phyloP scores from a whole-genome alignment of 2,329 filamentous ascomycete species.

The Domatiomyces globalis region DNA sequence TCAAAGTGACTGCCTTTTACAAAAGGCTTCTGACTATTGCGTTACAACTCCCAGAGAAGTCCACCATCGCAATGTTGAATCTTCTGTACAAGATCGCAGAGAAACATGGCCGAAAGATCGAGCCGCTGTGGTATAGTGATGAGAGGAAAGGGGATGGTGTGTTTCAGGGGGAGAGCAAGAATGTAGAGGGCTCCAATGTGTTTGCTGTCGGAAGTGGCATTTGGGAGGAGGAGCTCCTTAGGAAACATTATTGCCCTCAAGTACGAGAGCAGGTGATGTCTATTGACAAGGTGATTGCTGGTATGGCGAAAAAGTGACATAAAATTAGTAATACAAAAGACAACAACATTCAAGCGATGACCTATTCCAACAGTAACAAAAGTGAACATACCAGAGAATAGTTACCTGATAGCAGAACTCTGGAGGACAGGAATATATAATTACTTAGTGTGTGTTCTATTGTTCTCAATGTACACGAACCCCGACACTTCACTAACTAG shows the following conservation, averaged over 20 bases:
- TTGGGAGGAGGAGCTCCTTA: constrained; percentile 84
- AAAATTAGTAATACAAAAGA: too few species aligned
- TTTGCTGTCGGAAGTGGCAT: constrained; percentile 60
- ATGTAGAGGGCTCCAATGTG: constrained; percentile 75
- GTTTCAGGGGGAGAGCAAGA: constrained; percentile 58
- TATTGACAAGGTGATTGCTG: constrained; percentile 51
- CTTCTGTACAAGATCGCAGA: constrained; percentile 66
- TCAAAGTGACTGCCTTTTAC: constrained; percentile 78
- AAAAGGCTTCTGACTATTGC: constrained; percentile 77
- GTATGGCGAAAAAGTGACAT: constrained; percentile 6
- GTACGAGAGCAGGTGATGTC: constrained; percentile 60
- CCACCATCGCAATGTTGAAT: constrained; percentile 61
- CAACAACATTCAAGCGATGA: not conserved
- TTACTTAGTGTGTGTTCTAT: too few species aligned
- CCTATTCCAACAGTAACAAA: too few species aligned
- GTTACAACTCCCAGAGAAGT: constrained; percentile 83
- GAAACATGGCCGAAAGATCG: constrained; percentile 68
- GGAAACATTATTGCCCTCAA: constrained; percentile 72
- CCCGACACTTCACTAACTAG: too few species aligned
- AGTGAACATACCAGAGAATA: too few species aligned
- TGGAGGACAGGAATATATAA: too few species aligned
- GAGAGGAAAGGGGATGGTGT: constrained; percentile 82
- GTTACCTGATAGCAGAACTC: too few species aligned
- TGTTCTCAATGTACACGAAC: too few species aligned
- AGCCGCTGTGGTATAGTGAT: constrained; percentile 84